Evolutionary conservation across 176 grass and related monocot genomes (phyloP).

Genomic region (Zoysia japonica): DNA sequence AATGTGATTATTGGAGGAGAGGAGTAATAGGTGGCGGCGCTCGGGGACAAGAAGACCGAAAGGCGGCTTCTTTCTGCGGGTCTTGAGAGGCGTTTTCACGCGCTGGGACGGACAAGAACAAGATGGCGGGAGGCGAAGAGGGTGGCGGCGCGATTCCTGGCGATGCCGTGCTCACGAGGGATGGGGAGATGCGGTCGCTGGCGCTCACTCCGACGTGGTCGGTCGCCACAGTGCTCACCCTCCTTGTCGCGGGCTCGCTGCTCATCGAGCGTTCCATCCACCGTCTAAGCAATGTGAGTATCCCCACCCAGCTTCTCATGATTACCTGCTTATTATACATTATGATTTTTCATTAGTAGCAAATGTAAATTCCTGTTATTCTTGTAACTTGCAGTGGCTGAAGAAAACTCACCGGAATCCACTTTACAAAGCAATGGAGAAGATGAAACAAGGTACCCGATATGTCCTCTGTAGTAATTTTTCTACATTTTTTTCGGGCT

Average conservation of each 20-base stretch:
- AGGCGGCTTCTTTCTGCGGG: neutral
- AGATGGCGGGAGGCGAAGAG: slow-evolving; percentile 48
- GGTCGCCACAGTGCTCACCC: slow-evolving; percentile 84
- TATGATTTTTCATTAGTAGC: neutral
- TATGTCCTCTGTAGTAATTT: neutral
- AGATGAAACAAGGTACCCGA: slow-evolving; percentile 91
- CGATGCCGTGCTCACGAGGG: neutral
- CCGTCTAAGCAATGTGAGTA: slow-evolving; percentile 77
- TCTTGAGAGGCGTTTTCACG: neutral
- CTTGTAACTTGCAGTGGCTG: slow-evolving; percentile 63
- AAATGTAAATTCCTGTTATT: neutral
- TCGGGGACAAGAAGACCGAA: slow-evolving; percentile 5
- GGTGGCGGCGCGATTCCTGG: neutral
- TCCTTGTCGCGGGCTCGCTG: slow-evolving; percentile 84
- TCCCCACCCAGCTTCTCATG: neutral
- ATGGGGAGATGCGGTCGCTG: slow-evolving; percentile 66
- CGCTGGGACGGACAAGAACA: too few relatives aligned
- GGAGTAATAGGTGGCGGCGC: neutral
- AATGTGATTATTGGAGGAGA: slow-evolving; percentile 30
- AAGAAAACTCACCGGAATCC: slow-evolving; percentile 88
- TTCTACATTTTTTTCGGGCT: neutral
- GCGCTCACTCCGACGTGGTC: slow-evolving; percentile 97
- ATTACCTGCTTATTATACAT: neutral
- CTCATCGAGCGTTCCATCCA: slow-evolving; percentile 96
- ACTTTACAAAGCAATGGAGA: slow-evolving; percentile 86